Evolutionary conservation across 2,329 filamentous ascomycete species (phyloP).

Genomic region (Penicillium verrucosum): DNA sequence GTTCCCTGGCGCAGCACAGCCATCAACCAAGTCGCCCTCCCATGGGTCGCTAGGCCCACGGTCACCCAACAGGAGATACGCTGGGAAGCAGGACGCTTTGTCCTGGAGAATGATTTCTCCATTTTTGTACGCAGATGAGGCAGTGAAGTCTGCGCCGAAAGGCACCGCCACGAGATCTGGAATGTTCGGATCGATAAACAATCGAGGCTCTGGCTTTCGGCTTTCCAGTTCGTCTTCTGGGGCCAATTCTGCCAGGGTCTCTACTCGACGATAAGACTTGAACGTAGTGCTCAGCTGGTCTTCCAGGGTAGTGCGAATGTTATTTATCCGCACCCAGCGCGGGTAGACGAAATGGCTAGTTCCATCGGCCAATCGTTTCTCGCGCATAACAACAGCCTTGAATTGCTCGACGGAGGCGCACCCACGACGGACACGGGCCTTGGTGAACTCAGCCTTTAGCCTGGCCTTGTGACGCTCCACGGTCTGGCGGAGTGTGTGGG

Average conservation of each 20-base stretch:
- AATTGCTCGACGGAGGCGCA: constrained; percentile 67
- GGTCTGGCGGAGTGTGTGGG: constrained; percentile 71
- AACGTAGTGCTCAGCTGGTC: constrained; percentile 76
- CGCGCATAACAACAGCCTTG: constrained; percentile 33
- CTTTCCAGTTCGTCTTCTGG: constrained; percentile 26
- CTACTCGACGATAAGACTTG: constrained; percentile 56
- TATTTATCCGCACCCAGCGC: constrained; percentile 90
- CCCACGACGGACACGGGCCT: constrained; percentile 69
- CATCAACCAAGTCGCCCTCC: constrained; percentile 76
- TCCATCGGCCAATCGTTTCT: constrained; percentile 46
- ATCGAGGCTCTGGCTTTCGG: constrained; percentile 39
- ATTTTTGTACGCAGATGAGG: constrained; percentile 67
- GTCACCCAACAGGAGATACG: constrained; percentile 70
- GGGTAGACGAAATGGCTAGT: constrained; percentile 54
- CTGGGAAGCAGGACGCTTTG: constrained; percentile 95
- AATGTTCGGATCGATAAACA: constrained; percentile 74
- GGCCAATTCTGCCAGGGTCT: constrained; percentile 57
- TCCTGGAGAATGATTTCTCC: constrained; percentile 89
- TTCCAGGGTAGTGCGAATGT: constrained; percentile 66
- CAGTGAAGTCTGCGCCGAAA: constrained; percentile 67
- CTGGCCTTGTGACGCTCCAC: constrained; percentile 79
- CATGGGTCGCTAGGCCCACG: constrained; percentile 32
- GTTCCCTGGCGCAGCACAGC: constrained; percentile 91
- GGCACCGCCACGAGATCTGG: constrained; percentile 80
- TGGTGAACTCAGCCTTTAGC: constrained; percentile 76